A percentile compares a stretch with the other conserved stretches of the same genome.
Conservation (phyloP, 1,284 basidiomycete genomes). For the Cryptococcus floricola region DNA sequence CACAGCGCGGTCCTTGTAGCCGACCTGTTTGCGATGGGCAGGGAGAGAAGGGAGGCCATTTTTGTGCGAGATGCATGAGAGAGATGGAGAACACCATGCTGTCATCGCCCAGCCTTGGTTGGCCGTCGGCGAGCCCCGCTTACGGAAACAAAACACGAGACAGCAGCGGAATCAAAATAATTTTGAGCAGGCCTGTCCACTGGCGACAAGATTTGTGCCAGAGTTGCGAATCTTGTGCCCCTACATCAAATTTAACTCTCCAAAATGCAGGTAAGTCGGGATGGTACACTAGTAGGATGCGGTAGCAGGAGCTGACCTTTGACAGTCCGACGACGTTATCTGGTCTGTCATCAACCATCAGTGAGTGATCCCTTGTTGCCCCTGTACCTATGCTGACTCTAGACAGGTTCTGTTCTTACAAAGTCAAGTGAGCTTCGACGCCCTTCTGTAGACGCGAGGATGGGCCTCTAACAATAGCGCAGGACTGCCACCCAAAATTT, state of each 20-base stretch:
- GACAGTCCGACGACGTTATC: conserved; percentile 86
- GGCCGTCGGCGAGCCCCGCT: neutral
- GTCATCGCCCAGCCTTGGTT: neutral
- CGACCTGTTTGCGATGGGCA: conserved; percentile 31
- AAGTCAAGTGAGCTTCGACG: conserved; percentile 77
- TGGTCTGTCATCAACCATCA: conserved; percentile 91
- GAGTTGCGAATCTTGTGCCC: neutral
- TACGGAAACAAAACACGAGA: neutral
- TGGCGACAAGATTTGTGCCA: neutral
- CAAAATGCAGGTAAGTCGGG: conserved; percentile 42
- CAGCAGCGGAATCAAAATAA: neutral
- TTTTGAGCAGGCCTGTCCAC: neutral
- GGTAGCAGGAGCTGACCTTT: conserved; percentile 14
- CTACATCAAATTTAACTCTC: neutral
- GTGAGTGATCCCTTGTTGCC: conserved; percentile 43
- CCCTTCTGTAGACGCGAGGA: neutral
- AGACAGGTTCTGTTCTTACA: conserved; percentile 76
- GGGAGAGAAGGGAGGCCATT: conserved; percentile 31
- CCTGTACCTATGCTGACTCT: conserved; percentile 5
- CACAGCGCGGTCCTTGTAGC: conserved; percentile 29
- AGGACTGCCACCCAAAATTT: conserved; percentile 94
- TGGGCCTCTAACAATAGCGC: conserved; percentile 6
- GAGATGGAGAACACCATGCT: neutral
- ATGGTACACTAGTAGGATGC: neutral
- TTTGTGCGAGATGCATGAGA: neutral